Evolutionary conservation across 768 basidiomycete species (phyloP).

Genomic region (Leccinum broughii): DNA sequence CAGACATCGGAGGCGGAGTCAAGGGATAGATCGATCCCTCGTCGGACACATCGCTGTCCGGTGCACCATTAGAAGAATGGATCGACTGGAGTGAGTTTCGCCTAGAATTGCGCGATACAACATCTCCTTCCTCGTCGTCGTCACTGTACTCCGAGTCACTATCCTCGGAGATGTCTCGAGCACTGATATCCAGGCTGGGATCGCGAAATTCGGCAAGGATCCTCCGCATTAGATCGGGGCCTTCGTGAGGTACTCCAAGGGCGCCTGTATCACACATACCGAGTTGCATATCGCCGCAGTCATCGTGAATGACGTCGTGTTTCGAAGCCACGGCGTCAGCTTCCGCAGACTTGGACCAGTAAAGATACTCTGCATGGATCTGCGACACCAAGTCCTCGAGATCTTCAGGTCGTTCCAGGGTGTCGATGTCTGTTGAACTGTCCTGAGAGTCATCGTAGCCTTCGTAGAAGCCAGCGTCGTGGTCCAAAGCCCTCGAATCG

Average conservation of each 20-base stretch:
- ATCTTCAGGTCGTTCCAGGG: not conserved
- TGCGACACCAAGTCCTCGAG: not conserved
- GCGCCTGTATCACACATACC: not conserved
- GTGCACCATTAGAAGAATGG: not conserved
- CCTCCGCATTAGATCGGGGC: conserved; percentile 14
- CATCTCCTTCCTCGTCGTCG: not conserved
- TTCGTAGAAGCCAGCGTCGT: not conserved
- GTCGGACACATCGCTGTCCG: conserved; percentile 7
- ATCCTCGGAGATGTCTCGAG: conserved; percentile 10
- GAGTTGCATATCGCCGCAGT: not conserved
- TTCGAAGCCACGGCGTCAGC: not conserved
- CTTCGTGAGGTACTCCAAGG: not conserved
- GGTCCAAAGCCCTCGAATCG: not conserved
- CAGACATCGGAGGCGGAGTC: conserved; percentile 4
- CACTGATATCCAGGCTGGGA: conserved; percentile 9
- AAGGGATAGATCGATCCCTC: conserved; percentile 11
- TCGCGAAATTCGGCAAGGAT: conserved; percentile 22
- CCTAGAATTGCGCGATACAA: not conserved
- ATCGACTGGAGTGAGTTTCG: conserved; percentile 4
- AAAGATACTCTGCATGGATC: too few relatives aligned
- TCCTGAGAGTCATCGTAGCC: not conserved
- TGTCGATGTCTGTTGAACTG: not conserved
- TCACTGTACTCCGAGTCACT: conserved; percentile 5
- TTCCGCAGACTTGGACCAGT: too few relatives aligned
- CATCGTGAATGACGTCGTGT: not conserved